Percentiles rank a stretch among this genome's conserved stretches.
phyloP scores from a whole-genome alignment of 2,329 filamentous ascomycete genomes.

The Neonectria ditissima region DNA sequence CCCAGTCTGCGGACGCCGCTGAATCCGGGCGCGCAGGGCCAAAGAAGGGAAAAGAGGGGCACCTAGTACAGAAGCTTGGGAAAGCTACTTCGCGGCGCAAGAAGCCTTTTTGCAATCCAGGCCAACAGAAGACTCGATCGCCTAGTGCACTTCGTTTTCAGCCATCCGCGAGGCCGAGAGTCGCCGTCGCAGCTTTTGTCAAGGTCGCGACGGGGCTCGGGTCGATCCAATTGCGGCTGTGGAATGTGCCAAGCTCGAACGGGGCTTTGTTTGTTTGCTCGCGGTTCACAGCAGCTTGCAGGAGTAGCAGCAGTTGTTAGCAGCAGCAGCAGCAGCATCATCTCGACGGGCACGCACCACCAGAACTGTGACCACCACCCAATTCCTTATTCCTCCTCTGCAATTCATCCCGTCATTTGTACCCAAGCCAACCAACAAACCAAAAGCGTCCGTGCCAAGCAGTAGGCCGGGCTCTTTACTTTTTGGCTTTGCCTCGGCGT shows the following conservation, averaged over 20 bases:
- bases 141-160: not conserved
- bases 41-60: slow-evolving; percentile 17
- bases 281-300: slow-evolving; percentile 21
- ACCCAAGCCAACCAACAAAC: slow-evolving; percentile 11
- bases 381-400: slow-evolving; percentile 7
- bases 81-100: not conserved
- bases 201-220: slow-evolving; percentile 5
- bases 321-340: too few relatives aligned
- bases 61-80: not conserved
- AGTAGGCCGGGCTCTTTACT: slow-evolving; percentile 1
- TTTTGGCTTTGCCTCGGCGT: slow-evolving; percentile 1
- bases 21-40: slow-evolving; percentile 7
- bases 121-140: not conserved
- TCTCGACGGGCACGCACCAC: too few relatives aligned
- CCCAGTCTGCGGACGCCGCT: slow-evolving; percentile 18
- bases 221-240: slow-evolving; percentile 37
- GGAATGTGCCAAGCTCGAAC: slow-evolving; percentile 39
- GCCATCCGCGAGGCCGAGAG: not conserved
- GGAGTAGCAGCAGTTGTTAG: too few relatives aligned
- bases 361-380: not conserved
- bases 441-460: slow-evolving; percentile 19
- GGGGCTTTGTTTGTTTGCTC: slow-evolving; percentile 42
- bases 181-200: slow-evolving; percentile 11
- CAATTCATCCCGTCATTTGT: not conserved
- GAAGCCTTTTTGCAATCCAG: not conserved